Evolutionary conservation across 1,284 basidiomycete species (phyloP).

Genomic region (Schizophyllum amplum): DNA sequence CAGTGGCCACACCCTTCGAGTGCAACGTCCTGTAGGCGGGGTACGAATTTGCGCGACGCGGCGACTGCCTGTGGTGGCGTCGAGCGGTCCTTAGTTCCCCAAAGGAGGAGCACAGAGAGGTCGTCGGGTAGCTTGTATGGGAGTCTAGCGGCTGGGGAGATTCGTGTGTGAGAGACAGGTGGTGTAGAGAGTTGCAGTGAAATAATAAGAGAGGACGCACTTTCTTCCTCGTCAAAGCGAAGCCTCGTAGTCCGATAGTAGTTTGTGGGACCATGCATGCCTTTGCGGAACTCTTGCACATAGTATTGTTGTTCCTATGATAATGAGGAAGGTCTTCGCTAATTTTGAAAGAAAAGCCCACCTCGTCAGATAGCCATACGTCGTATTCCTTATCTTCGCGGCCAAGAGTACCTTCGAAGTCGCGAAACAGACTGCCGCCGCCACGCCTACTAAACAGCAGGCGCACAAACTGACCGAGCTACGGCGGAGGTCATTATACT

Average conservation of each 20-base stretch:
- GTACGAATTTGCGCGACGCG: slow-evolving; percentile 25
- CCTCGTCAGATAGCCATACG: not conserved
- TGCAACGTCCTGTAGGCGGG: slow-evolving; percentile 37
- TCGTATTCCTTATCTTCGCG: not conserved
- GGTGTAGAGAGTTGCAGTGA: slow-evolving; percentile 8
- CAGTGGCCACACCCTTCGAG: slow-evolving; percentile 56
- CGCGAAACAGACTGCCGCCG: not conserved
- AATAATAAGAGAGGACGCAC: slow-evolving; percentile 21
- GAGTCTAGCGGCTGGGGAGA: slow-evolving; percentile 20
- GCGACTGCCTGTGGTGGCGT: slow-evolving; percentile 8
- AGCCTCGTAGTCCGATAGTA: slow-evolving; percentile 56
- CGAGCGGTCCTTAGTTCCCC: slow-evolving; percentile 46
- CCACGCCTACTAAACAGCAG: slow-evolving; percentile 18
- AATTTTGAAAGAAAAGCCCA: slow-evolving; percentile 6
- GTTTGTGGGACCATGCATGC: slow-evolving; percentile 62
- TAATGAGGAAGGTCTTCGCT: too few species aligned
- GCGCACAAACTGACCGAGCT: slow-evolving; percentile 31
- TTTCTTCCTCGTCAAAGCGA: slow-evolving; percentile 57
- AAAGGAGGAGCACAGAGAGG: slow-evolving; percentile 55
- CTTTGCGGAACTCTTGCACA: slow-evolving; percentile 24
- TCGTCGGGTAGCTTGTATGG: slow-evolving; percentile 31
- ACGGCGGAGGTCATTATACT: not conserved
- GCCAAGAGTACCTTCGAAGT: not conserved
- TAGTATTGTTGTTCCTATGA: slow-evolving; percentile 47
- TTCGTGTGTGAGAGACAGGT: not conserved